Base-by-base conservation (phyloP, 2,329 filamentous ascomycete species). In the Periconia digitata region DNA sequence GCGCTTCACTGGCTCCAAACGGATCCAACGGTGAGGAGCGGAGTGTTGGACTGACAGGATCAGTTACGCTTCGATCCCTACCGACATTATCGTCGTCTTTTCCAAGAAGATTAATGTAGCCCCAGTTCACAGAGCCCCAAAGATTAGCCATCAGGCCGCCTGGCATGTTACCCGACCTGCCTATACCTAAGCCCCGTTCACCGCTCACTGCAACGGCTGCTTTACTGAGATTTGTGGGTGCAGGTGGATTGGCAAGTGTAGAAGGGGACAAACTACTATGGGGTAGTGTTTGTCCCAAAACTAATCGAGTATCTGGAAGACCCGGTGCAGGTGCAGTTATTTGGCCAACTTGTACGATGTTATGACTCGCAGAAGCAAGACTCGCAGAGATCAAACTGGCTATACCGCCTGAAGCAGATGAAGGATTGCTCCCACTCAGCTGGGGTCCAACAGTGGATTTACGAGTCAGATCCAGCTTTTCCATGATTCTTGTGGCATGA, bases 121-220 rank as follows among this genome's bases (percentile, higher is more conserved):
- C 83, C 89, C 91, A 96, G 40, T 91, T 86, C 47, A 85, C 87
- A 62, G 86, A 95, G 42, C 92, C 92, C 92, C 92, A 97, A 47
- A 95, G 82, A 67, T 97, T 97, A 24, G 92, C 92, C 76, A 96
- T 83, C 52, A 96, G 85, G 13, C 90, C 90, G 42, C 88, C 89
- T 1, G 92, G 90, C 72, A 96, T 84, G 18, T 82, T 82, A 36
- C 87, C 82, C 50, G 76, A 76, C 41, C 75, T 73, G n/a, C 85
- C 84, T 16, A 84, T 71, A 3, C 80, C 81, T 47, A 90, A 77
- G 2, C 84, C 84, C 51, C 86, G 82, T 63, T 96, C 91, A 43
- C 86, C 87, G 59, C 87, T 90, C 15, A 92, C 83, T 21, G 90
- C 79, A 20, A 96, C 87, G 18, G 92, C 92, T 18, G 85, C 85